Percentiles rank a stretch among this genome's conserved stretches.
phyloP scores from a whole-genome alignment of 1,284 basidiomycete species.

The Marasmius tenuissimus region DNA sequence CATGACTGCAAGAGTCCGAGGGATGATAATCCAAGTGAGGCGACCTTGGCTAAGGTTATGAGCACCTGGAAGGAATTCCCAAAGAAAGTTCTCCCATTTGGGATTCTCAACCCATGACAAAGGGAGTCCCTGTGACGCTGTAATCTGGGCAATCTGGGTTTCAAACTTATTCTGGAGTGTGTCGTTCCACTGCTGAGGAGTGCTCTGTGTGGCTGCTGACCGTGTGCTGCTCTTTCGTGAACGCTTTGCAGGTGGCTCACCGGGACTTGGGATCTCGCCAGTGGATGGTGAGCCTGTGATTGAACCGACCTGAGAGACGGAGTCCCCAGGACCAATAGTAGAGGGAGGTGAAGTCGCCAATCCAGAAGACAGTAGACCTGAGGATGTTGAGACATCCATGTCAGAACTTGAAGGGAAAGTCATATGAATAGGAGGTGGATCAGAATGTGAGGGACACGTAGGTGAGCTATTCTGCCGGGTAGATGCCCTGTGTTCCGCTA shows the following conservation, averaged over 20 bases:
- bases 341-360: not conserved
- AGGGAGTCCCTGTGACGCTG: conserved; percentile 27
- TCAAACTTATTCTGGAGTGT: conserved; percentile 21
- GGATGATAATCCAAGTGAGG: conserved; percentile 20
- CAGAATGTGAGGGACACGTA: not conserved
- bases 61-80: conserved; percentile 23
- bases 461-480: not conserved
- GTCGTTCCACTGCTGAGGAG: not conserved
- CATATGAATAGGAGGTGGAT: not conserved
- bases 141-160: conserved; percentile 20
- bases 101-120: conserved; percentile 33
- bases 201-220: not conserved
- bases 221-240: not conserved
- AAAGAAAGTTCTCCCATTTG: conserved; percentile 21
- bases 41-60: conserved; percentile 13
- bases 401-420: not conserved
- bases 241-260: not conserved
- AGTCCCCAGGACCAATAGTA: not conserved
- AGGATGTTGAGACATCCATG: not conserved
- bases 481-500: not conserved
- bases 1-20: conserved; percentile 7
- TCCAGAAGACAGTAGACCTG: not conserved
- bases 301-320: not conserved
- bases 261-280: not conserved
- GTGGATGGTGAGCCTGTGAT: not conserved